Evolutionary conservation across 169 alveolate genomes (phyloP).

Genomic region (Condylostoma magnum): DNA sequence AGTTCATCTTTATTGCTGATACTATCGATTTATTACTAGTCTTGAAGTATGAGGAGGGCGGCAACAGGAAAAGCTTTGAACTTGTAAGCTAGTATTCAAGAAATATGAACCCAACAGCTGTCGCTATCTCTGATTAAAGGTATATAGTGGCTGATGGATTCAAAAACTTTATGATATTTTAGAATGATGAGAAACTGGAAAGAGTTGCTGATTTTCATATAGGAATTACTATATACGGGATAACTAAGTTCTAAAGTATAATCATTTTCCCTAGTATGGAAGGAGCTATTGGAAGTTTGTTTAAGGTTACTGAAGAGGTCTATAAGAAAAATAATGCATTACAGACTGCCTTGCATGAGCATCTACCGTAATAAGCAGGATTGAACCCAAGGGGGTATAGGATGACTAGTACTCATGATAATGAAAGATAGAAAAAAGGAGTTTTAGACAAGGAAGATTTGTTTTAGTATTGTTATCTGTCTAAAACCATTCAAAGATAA

Average conservation of each 20-base stretch:
- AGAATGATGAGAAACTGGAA: neutral
- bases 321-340: slow-evolving; percentile 10
- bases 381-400: slow-evolving; percentile 25
- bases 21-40: slow-evolving; percentile 16
- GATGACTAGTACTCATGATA: slow-evolving; percentile 21
- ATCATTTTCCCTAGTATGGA: slow-evolving; percentile 18
- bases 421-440: slow-evolving; percentile 23
- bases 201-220: slow-evolving; percentile 28
- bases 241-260: neutral
- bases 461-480: slow-evolving; percentile 2
- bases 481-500: neutral
- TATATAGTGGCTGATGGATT: slow-evolving; percentile 27
- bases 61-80: slow-evolving; percentile 7
- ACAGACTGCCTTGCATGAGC: slow-evolving; percentile 4
- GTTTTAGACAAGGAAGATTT: slow-evolving; percentile 19
- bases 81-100: slow-evolving; percentile 23
- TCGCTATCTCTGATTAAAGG: neutral
- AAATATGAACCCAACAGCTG: slow-evolving; percentile 12
- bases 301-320: neutral
- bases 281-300: slow-evolving; percentile 18
- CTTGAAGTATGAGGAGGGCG: slow-evolving; percentile 16
- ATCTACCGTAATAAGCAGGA: slow-evolving; percentile 19
- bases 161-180: slow-evolving; percentile 9
- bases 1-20: slow-evolving; percentile 1
- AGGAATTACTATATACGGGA: slow-evolving; percentile 5